Evolutionary conservation across 2,329 filamentous ascomycete genomes (phyloP), one percentile per base, ranked within the genome.

Genomic region (Emericellopsis cladophorae): DNA sequence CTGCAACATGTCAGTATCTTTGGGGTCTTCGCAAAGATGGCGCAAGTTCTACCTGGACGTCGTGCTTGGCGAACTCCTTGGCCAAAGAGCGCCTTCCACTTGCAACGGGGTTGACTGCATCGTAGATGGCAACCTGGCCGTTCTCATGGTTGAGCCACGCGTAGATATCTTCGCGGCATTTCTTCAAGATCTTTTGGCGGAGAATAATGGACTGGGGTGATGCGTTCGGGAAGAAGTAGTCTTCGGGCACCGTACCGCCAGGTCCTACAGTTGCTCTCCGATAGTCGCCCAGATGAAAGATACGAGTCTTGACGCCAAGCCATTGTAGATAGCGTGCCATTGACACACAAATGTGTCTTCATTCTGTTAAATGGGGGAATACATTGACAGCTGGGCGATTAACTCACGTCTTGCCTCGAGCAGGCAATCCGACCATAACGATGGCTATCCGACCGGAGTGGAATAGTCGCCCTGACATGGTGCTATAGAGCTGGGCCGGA

Each of bases 391-490:
- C 9, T 33, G 7, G 15, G 12, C 9, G n/a, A 34, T 37, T 14
- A 34, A 67, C 81, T 59, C 63, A 87, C 74, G 92, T 98, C 66
- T 98, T 98, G 45, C 92, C 92, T 54, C 92, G 81, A 32, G 92
- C 92, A 34, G 92, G 92, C 24, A 95, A 76, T 21, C 92, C 92
- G 49, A 96, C 92, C 58, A 95, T 95, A 48, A 92, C 90, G 52
- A 98, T 96, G 37, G 90, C 90, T 57, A 98, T 98, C 43, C 90
- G 80, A 37, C 92, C 92, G 18, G 92, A 95, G 62, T 98, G 92
- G 59, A 98, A 98, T 24, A 98, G 78, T 34, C 92, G 79, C 38
- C 92, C 92, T 37, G 90, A 96, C 74, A 96, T 94, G 40, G 92
- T 98, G 60, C 88, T 95, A 67, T 98, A 98, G 36, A 98, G 74